Conservation (phyloP, 73 alveolate species). For the Effrenium voratum region DNA sequence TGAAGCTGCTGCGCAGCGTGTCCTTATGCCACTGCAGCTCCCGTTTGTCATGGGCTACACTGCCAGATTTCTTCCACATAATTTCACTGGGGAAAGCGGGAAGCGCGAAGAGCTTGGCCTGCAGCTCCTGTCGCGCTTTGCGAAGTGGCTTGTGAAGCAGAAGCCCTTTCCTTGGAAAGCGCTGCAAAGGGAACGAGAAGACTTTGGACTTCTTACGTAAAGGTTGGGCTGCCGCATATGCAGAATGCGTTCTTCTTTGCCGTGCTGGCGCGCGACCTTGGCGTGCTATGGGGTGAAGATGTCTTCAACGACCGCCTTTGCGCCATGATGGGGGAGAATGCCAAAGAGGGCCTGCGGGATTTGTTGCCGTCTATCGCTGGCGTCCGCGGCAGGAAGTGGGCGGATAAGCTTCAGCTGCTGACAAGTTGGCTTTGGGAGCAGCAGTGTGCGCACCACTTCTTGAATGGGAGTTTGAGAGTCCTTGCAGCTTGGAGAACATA, state of each 20-base stretch:
- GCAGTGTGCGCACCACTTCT: no score
- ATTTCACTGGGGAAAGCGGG: neutral
- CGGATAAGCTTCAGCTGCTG: no score
- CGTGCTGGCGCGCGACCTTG: neutral
- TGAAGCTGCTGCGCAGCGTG: neutral
- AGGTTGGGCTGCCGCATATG: neutral
- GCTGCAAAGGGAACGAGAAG: neutral
- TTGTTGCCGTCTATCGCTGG: neutral
- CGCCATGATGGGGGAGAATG: neutral
- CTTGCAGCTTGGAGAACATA: neutral
- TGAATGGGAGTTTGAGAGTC: no score
- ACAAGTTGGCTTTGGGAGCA: no score
- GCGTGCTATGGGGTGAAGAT: neutral
- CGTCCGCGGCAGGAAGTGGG: no score
- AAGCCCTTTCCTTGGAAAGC: neutral
- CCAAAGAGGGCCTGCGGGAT: neutral
- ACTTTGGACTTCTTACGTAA: neutral
- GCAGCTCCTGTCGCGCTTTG: neutral
- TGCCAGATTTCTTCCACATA: neutral
- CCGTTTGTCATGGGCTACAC: neutral
- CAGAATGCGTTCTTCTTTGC: neutral
- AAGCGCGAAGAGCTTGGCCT: neutral
- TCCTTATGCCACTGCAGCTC: neutral
- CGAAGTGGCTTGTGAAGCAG: neutral
- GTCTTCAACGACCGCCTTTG: neutral